Percentiles rank a stretch among this genome's conserved stretches.
Evolutionary conservation across 805 yeast genomes (phyloP).

Genomic region (Zygotorulaspora sp.): DNA sequence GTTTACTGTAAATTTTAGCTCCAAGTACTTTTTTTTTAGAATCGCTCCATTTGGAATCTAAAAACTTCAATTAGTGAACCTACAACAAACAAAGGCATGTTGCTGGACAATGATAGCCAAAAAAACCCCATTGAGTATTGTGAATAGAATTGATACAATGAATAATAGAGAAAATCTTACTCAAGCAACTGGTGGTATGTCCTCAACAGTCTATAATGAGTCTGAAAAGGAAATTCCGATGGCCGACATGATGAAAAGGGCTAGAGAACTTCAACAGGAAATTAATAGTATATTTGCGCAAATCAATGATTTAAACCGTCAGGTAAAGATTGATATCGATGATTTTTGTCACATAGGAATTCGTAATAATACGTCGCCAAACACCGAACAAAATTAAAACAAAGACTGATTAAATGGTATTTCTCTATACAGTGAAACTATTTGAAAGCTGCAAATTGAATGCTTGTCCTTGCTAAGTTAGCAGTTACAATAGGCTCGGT

Average conservation of each 20-base stretch:
- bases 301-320: constrained; percentile 21
- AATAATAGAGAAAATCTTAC: no score
- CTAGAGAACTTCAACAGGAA: constrained; percentile 25
- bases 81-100: no score
- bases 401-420: neutral
- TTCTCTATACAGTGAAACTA: constrained; percentile 5
- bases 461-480: constrained; percentile 28
- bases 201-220: no score
- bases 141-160: no score
- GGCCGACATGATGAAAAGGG: constrained; percentile 9
- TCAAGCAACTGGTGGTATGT: no score
- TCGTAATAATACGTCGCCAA: constrained; percentile 4
- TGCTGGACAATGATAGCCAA: no score
- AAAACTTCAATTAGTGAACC: no score
- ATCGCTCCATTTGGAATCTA: no score
- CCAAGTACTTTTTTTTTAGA: no score
- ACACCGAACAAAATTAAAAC: neutral
- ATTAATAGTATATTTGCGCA: constrained; percentile 21
- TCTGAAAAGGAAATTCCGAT: constrained; percentile 1
- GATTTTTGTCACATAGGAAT: constrained; percentile 30
- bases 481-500: constrained; percentile 32
- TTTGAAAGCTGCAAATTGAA: constrained; percentile 34
- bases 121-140: no score
- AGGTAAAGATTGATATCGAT: constrained; percentile 27
- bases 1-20: no score